Conservation (phyloP, 164 flowering plant genomes). For the Piper longum region DNA sequence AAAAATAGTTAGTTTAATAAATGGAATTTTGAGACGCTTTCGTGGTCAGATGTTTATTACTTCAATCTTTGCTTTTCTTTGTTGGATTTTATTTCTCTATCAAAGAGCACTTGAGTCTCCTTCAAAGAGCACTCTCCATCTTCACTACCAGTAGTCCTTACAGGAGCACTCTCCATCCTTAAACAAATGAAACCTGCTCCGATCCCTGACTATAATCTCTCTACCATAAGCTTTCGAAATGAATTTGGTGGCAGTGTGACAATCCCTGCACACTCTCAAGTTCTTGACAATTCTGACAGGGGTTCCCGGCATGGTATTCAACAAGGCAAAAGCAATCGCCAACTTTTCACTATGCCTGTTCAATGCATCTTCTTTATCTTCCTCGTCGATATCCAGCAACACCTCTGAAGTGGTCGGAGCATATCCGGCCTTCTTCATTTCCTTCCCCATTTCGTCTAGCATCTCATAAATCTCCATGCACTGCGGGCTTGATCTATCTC, state of each 20-base stretch:
- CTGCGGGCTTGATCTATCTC: slow-evolving; percentile 6
- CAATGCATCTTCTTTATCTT: slow-evolving; percentile 12
- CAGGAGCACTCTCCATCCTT: slow-evolving; percentile 7
- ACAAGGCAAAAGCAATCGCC: slow-evolving; percentile 10
- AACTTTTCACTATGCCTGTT: slow-evolving; percentile 10
- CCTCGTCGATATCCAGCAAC: slow-evolving; percentile 12
- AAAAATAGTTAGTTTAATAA: too few species aligned
- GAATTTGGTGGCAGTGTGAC: slow-evolving; percentile 11
- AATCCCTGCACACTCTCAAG: slow-evolving; percentile 11
- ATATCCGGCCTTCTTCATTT: slow-evolving; percentile 8
- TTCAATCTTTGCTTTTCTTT: too few species aligned
- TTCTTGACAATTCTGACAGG: slow-evolving; percentile 10
- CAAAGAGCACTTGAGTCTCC: too few species aligned
- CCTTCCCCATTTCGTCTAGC: slow-evolving; percentile 11
- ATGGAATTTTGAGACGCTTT: too few species aligned
- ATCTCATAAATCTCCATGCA: slow-evolving; percentile 8
- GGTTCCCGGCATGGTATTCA: slow-evolving; percentile 10
- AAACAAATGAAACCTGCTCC: slow-evolving; percentile 9
- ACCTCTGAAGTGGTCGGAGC: slow-evolving; percentile 7
- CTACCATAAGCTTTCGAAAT: slow-evolving; percentile 6
- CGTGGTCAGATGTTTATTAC: too few species aligned
- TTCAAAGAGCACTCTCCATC: not conserved
- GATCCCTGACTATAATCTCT: slow-evolving; percentile 11
- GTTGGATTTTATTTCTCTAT: too few species aligned
- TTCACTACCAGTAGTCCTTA: slow-evolving; percentile 7